A percentile compares a stretch with the other conserved stretches of the same genome.
These are phyloP conservation scores for Corymbia calophylla DNA, from an alignment of 441 rosid genomes.

Conservation along the genomic window DNA sequence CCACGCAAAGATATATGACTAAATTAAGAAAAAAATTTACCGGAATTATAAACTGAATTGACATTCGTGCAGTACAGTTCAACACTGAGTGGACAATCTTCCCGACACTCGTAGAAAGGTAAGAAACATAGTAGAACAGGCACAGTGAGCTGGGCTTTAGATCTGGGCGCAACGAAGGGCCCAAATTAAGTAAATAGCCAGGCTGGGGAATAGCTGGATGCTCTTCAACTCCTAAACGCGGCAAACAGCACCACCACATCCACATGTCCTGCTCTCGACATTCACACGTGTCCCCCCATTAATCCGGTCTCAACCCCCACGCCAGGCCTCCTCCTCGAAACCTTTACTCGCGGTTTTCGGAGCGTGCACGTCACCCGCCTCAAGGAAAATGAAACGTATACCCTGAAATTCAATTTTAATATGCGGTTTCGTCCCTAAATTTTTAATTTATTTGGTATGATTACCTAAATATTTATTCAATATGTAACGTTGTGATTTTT, in stretches of 20 bases:
- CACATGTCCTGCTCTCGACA: background rate
- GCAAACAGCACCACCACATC: background rate
- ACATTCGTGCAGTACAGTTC: too few species aligned
- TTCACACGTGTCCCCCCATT: background rate
- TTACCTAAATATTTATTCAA: too few species aligned
- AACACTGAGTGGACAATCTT: background rate
- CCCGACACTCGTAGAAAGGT: fast-evolving
- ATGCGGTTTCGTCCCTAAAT: fast-evolving
- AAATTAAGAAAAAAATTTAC: too few species aligned
- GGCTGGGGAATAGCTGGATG: background rate
- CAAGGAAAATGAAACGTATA: background rate
- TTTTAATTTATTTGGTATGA: too few species aligned
- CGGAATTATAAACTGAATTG: too few species aligned
- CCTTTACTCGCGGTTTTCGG: background rate
- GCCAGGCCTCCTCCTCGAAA: background rate
- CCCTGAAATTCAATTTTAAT: too few species aligned
- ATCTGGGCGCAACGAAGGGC: background rate
- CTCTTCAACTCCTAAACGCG: background rate
- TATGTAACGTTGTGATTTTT: too few species aligned
- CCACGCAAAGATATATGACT: too few species aligned
- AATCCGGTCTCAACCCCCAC: background rate
- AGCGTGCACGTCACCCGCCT: background rate
- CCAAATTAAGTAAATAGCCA: background rate
- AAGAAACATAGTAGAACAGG: background rate
- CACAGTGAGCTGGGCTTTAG: background rate